Evolutionary conservation across 805 yeast species (phyloP), one percentile per base, ranked within the genome.

Genomic region (Pichia eremophila): DNA sequence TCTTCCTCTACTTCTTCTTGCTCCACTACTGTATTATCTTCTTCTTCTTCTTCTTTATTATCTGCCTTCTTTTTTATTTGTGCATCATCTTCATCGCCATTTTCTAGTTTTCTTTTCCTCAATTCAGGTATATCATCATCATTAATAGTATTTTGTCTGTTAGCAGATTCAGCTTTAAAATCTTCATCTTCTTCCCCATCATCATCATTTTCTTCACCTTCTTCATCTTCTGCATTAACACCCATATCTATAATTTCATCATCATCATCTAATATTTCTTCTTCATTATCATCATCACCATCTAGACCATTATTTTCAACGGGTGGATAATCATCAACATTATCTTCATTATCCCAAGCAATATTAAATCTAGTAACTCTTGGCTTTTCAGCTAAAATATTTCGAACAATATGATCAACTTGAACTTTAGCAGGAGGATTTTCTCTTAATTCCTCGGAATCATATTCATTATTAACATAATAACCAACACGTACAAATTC

Each of bases 401-500:
- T 93, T 60, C 99, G 78, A 29, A 87, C 95, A 39, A 93, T 96
- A 59, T 85, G 93, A 49, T 88, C 96, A 5, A 91, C 89, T 59
- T 87, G 96, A 1, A 91, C 96, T 61, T 89, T 87, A 2, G 83
- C 78, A 3, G 98, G 98, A 1, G 97, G 97, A 54, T 85, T 87
- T 60, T 89, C 96, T 48, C 96, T 75, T 58, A 93, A 68, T 57
- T 93, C 98, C 61, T 91, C 98, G 15, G 82, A 73, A 60, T 91
- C 97, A 59, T 93, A 93, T 61, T 93, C 99, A 66, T 93, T 93
- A 68, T 93, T 93, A 50, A 93, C 99, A 60, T 93, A 93, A 68
- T 93, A 93, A 0, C 99, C 99, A 6, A 93, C 99, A 51, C 98
- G 73, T 2, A 93, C 99, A 69, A 93, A 93, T 64, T 93, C 98